A percentile compares a stretch with the other conserved stretches of the same genome.
Conservation (phyloP, 345 rosid genomes). For the Camelina laxa region DNA sequence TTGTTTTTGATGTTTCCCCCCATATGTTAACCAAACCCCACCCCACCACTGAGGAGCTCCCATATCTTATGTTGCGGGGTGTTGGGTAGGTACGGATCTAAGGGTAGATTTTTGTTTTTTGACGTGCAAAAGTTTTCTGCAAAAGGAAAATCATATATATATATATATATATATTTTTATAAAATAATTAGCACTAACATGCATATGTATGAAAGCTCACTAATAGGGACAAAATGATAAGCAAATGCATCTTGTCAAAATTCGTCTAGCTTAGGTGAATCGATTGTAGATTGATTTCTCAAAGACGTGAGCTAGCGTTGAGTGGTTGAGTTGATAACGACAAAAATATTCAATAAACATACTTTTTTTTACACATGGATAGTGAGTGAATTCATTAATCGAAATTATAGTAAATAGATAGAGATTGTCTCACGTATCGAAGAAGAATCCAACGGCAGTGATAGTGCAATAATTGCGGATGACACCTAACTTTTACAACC, state of each 20-base stretch:
- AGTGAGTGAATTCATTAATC: not conserved
- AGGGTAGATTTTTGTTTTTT: not conserved
- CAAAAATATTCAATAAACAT: not conserved
- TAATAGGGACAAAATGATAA: not conserved
- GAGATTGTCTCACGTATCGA: constrained; percentile 11
- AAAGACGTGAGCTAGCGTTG: not conserved
- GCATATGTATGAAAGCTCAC: not conserved
- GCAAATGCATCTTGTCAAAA: not conserved
- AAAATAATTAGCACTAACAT: not conserved
- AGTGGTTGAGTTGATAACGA: not conserved
- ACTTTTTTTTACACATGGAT: not conserved
- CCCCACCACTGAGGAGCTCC: constrained; percentile 42
- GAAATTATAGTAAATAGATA: not conserved
- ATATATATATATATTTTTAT: no score
- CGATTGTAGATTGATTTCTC: not conserved
- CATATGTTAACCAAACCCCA: constrained; percentile 31
- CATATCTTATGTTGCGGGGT: constrained; percentile 6
- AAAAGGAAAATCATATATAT: not conserved
- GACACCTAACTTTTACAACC: constrained; percentile 30
- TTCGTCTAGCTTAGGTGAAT: not conserved
- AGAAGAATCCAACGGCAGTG: constrained; percentile 39
- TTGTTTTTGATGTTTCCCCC: not conserved
- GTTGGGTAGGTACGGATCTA: constrained; percentile 6
- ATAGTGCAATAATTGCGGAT: constrained; percentile 35
- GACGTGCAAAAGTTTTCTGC: not conserved